Evolutionary conservation across 2,329 filamentous ascomycete species (phyloP).

Genomic region (Alternaria sp.): DNA sequence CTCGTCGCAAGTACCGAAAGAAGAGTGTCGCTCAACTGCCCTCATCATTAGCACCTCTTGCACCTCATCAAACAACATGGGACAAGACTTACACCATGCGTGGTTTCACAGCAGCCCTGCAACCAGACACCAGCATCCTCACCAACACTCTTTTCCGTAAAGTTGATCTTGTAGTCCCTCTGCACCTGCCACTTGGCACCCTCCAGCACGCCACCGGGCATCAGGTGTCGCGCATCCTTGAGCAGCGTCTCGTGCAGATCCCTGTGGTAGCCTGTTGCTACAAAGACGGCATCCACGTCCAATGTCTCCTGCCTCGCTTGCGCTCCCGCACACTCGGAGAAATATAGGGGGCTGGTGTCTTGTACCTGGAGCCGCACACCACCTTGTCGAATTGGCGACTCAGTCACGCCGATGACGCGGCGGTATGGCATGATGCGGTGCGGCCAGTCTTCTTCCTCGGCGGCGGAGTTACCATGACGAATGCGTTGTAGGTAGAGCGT

Average conservation of each 20-base stretch:
- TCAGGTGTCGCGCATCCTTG: constrained; percentile 67
- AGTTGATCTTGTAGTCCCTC: constrained; percentile 80
- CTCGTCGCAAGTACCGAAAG: constrained; percentile 79
- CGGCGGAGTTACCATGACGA: constrained; percentile 62
- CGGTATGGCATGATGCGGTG: constrained; percentile 79
- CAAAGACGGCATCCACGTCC: constrained; percentile 81
- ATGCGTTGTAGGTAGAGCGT: constrained; percentile 86
- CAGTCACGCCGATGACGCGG: constrained; percentile 69
- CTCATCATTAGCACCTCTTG: constrained; percentile 19
- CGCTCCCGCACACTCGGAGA: constrained; percentile 49
- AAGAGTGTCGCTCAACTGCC: constrained; percentile 78
- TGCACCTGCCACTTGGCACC: constrained; percentile 69
- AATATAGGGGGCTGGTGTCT: constrained; percentile 54
- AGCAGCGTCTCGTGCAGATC: constrained; percentile 82
- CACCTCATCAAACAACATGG: neutral
- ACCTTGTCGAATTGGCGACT: constrained; percentile 50
- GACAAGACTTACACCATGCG: constrained; percentile 78
- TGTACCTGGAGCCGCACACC: constrained; percentile 61
- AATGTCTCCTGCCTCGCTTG: constrained; percentile 65
- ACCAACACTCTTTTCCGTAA: constrained; percentile 73
- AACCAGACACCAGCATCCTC: constrained; percentile 83
- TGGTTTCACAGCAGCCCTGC: constrained; percentile 92
- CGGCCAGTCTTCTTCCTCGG: constrained; percentile 77
- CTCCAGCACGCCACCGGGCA: constrained; percentile 61
- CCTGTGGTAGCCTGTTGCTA: constrained; percentile 86